Base-by-base conservation (phyloP, 1,284 basidiomycete species). In the Pisolithus thermaeus region DNA sequence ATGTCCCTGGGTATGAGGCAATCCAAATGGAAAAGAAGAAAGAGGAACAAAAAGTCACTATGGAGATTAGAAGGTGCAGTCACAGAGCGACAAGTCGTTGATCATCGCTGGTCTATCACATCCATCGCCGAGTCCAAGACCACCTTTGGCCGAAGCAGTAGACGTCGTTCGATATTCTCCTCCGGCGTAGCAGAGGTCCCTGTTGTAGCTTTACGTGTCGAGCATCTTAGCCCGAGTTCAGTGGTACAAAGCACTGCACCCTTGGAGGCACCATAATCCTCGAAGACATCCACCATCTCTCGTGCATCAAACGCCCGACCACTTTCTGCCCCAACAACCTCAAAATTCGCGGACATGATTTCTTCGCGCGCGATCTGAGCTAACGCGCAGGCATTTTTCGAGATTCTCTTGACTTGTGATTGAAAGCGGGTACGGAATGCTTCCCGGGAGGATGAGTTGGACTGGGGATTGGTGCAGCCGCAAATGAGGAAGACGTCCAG, bases 261-360 rank as follows among this genome's bases (percentile, higher is more conserved):
- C 42, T 66, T 69, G 14, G 76, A 75, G 18, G 71, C 63, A n/a
- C 73, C 78, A 59, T 80, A 80, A 41, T 81, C 78, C 41, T 77
- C 78, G 66, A 87, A 87, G 40, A 78, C 79, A 61, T 89, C 85
- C 28, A 68, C 64, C 86, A 89, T 88, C 49, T 69, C 66, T 27
- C 70, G 67, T 1, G 71, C 63, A 50, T 80, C 77, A 62, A 81
- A 87, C 14, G 60, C 32, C 18, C 72, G 68, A 11, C 74, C 76
- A 50, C 76, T 73, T 50, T 83, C 79, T 1, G 79, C 75, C 28
- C 79, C 73, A 41, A 84, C 66, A 35, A 87, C 75, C 59, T 87
- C 83, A 60, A 87, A 87, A 56, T 75, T 79, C 4, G 84, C 83
- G 6, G 81, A 83, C 73, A 87, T 79, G 60, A 86, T 84, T 54